A percentile compares a stretch with the other conserved stretches of the same genome.
Conservation (phyloP, 2,329 filamentous ascomycete species). For the Amphichorda felina region DNA sequence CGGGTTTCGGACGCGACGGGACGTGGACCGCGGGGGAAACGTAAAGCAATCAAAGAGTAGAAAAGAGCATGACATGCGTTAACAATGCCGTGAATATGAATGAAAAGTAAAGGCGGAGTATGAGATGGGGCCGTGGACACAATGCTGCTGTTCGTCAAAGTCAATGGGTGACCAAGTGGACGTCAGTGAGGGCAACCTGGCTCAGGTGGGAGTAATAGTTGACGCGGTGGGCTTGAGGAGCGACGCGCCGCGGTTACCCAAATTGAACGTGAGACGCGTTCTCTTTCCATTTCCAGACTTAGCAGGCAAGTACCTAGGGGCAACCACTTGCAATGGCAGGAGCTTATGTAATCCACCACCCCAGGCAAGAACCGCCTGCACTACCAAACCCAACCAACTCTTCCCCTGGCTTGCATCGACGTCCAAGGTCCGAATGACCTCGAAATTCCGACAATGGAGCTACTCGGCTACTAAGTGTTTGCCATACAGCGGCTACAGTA, state of each 20-base stretch:
- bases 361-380: too few species aligned
- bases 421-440: too few species aligned
- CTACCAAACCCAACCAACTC: too few species aligned
- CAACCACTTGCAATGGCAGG: background rate
- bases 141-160: background rate
- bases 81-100: background rate
- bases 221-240: background rate
- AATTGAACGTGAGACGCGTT: slow-evolving; percentile 1
- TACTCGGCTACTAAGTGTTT: too few species aligned
- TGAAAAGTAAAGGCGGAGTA: background rate
- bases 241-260: slow-evolving; percentile 2
- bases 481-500: too few species aligned
- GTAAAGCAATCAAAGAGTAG: background rate
- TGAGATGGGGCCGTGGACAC: background rate
- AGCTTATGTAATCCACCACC: too few species aligned
- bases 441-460: too few species aligned
- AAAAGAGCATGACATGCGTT: slow-evolving; percentile 1
- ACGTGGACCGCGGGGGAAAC: background rate
- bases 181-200: background rate
- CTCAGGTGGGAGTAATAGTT: background rate
- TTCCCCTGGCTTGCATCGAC: too few species aligned
- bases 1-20: background rate
- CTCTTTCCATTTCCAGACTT: slow-evolving; percentile 1
- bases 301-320: background rate
- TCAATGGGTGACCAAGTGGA: background rate